Evolutionary conservation across 176 grass and related monocot species (phyloP).

Genomic region (Canna indica): DNA sequence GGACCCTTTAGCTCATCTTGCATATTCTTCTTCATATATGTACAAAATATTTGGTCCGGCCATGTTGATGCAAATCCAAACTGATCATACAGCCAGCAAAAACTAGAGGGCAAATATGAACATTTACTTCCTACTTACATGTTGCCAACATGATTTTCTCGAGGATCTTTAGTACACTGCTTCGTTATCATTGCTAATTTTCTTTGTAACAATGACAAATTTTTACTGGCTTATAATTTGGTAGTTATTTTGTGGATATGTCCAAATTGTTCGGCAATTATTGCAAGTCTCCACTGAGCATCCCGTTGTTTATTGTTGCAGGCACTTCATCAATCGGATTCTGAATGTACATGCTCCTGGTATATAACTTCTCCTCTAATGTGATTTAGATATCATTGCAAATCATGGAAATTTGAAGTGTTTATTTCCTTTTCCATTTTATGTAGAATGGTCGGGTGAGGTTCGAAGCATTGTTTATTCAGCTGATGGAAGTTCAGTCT

Average conservation of each 20-base stretch:
- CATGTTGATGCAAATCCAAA: background rate
- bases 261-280: background rate
- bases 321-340: conserved; percentile 89
- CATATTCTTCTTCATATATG: background rate
- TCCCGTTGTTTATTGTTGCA: conserved; percentile 28
- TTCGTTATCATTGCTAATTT: background rate
- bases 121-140: background rate
- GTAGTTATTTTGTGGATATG: background rate
- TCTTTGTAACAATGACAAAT: background rate
- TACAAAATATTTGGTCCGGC: background rate
- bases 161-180: background rate
- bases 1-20: background rate
- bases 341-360: conserved; percentile 75
- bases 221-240: background rate
- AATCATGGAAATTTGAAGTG: conserved; percentile 9
- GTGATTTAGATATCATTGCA: background rate
- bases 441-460: conserved; percentile 91
- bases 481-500: conserved; percentile 63
- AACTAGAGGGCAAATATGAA: background rate
- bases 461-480: conserved; percentile 74
- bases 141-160: background rate
- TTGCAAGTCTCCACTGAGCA: background rate
- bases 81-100: background rate
- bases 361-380: conserved; percentile 14
- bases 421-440: conserved; percentile 19